These are phyloP conservation scores for Neurospora hispaniola DNA, from an alignment of 495 filamentous ascomycete species.

Conservation along the genomic window DNA sequence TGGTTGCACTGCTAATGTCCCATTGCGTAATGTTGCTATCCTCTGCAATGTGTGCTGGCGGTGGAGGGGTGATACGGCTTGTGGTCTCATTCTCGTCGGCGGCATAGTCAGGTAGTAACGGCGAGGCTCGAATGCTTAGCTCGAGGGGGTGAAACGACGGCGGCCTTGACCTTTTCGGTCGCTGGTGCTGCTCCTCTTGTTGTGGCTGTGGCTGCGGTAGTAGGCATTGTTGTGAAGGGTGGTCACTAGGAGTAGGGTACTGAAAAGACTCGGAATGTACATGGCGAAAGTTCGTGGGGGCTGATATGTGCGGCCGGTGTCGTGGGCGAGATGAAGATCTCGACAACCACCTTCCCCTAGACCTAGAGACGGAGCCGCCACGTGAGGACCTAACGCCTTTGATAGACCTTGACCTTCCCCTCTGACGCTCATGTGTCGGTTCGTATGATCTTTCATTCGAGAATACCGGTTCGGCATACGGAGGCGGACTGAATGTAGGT, in stretches of 20 bases:
- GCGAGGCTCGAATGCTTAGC: slow-evolving; percentile 65
- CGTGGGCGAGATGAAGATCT: slow-evolving; percentile 21
- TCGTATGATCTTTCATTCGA: slow-evolving; percentile 17
- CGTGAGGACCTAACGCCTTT: slow-evolving; percentile 23
- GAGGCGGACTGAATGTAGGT: slow-evolving; percentile 26
- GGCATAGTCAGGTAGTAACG: slow-evolving; percentile 43
- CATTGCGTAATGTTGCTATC: slow-evolving; percentile 23
- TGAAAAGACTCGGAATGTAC: slow-evolving; percentile 39
- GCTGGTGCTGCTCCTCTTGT: slow-evolving; percentile 6
- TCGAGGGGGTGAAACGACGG: slow-evolving; percentile 57
- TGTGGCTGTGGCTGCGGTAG: neutral
- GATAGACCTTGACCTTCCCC: slow-evolving; percentile 22
- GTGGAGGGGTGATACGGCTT: slow-evolving; percentile 29
- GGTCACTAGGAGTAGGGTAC: slow-evolving; percentile 20
- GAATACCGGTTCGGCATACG: slow-evolving; percentile 22
- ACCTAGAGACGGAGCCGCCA: slow-evolving; percentile 22
- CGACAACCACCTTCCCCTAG: slow-evolving; percentile 23
- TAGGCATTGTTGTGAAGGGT: slow-evolving; percentile 9
- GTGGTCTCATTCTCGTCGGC: slow-evolving; percentile 13
- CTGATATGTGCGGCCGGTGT: slow-evolving; percentile 37
- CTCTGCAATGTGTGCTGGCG: slow-evolving; percentile 24
- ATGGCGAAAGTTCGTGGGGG: slow-evolving; percentile 40
- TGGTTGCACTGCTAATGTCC: slow-evolving; percentile 20
- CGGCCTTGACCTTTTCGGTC: slow-evolving; percentile 12
- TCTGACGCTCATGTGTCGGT: slow-evolving; percentile 20